Evolutionary conservation across 164 flowering plant genomes (phyloP).

Genomic region (Magnolia sinica): DNA sequence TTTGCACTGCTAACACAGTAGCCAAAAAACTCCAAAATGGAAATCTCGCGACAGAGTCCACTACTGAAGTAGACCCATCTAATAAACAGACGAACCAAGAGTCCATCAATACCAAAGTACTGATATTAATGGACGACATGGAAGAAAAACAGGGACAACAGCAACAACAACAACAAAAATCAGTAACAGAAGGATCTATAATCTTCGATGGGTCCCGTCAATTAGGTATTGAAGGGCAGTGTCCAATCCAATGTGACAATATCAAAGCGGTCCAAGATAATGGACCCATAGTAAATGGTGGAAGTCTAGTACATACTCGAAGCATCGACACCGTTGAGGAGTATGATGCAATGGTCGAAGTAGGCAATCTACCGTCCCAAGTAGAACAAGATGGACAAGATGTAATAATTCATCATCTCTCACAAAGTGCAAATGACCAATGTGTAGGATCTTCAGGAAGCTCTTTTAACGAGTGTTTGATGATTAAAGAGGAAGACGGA

Average conservation of each 20-base stretch:
- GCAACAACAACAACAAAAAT: background rate
- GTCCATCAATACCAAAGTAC: slow-evolving; percentile 23
- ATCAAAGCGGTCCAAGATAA: background rate
- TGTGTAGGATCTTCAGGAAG: background rate
- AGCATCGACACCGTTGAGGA: slow-evolving; percentile 28
- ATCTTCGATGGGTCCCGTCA: background rate
- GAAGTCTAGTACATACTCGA: background rate
- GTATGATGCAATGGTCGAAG: slow-evolving; percentile 19
- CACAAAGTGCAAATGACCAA: too few species aligned
- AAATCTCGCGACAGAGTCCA: too few species aligned
- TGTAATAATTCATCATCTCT: too few species aligned
- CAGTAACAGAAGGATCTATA: background rate
- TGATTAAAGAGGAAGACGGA: background rate
- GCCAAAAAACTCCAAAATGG: slow-evolving; percentile 13
- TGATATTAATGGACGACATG: slow-evolving; percentile 21
- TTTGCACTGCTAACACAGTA: slow-evolving; percentile 19
- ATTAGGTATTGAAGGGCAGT: too few species aligned
- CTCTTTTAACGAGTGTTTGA: background rate
- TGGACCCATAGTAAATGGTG: background rate
- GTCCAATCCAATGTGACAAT: background rate
- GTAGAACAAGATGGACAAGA: too few species aligned
- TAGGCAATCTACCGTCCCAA: background rate
- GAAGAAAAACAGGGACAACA: slow-evolving; percentile 19
- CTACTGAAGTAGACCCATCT: too few species aligned
- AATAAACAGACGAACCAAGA: background rate